Base-by-base conservation (phyloP, 805 yeast species). In the Saturnispora ahearnii region DNA sequence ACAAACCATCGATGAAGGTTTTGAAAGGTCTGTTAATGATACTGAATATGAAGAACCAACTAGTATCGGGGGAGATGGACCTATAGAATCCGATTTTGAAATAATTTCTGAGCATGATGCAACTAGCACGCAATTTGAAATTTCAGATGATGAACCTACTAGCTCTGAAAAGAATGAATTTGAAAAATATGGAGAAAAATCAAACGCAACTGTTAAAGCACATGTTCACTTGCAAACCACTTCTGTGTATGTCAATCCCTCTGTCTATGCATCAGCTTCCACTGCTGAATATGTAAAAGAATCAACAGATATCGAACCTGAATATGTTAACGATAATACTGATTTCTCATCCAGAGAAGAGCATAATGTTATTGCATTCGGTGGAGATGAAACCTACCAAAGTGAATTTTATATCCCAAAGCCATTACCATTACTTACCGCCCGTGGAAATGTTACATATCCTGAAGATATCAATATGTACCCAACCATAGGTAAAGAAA, bases 311-410 rank as follows among this genome's bases (percentile, higher is more conserved):
- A 18, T 24, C 4, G 18, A 29, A n/a, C 37, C 42, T n/a, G 37
- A n/a, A 5, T 42, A 41, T 22, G 13, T 7, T 5, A 4, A 37
- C 3, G 21, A 36, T 10, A 24, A 36, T n/a, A 31, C 48, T 10
- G 26, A 13, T 8, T 34, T 22, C 22, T 33, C 22, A 10, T 15
- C 3, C 15, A 15, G 22, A n/a, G 49, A 49, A 18, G 45, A 53
- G 5, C 51, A 53, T 33, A 9, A 21, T 3, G 15, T 28, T 3
- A 38, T 40, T 5, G 22, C 46, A 5, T 58, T 59, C 49, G 63
- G 59, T 46, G 55, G 54, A 40, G 67, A 63, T 26, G 66, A 62
- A 33, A 50, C 59, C 15, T 55, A 59, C 15, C 44, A 55, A 15
- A 64, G 67, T 45, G 43, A 55, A 26, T 32, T 40, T 11, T 46